These are phyloP conservation scores for Sphagnum contortum DNA, from an alignment of 225 moss, liverwort and hornwort species.

Conservation along the genomic window DNA sequence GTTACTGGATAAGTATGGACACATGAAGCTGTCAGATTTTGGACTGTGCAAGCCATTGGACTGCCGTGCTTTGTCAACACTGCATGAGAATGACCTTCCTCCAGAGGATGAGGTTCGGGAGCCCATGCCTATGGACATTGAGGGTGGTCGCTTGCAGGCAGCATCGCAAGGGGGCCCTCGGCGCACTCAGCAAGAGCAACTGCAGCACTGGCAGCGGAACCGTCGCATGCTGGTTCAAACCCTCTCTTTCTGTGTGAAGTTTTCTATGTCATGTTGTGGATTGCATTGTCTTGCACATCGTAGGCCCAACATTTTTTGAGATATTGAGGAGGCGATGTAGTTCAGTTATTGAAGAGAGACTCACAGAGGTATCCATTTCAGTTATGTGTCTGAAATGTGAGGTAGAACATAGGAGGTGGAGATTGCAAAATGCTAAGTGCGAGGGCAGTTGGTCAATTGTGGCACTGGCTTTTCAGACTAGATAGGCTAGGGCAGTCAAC, in stretches of 20 bases:
- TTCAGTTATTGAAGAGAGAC: too few relatives aligned
- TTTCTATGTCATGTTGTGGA: too few relatives aligned
- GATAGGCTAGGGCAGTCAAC: too few relatives aligned
- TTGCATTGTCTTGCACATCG: too few relatives aligned
- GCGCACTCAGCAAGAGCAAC: slow-evolving; percentile 89
- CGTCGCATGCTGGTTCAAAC: slow-evolving; percentile 76
- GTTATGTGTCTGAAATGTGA: too few relatives aligned
- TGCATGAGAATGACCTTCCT: slow-evolving; percentile 81
- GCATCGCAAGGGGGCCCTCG: slow-evolving; percentile 32
- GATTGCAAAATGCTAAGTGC: too few relatives aligned
- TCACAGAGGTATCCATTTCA: too few relatives aligned
- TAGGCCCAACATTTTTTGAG: too few relatives aligned
- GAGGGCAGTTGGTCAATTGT: too few relatives aligned
- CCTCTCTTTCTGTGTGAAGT: background rate
- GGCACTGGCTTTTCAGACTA: too few relatives aligned
- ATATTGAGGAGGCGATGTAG: too few relatives aligned
- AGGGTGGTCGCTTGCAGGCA: slow-evolving; percentile 44
- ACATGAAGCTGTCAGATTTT: slow-evolving; percentile 98
- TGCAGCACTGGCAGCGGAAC: slow-evolving; percentile 87
- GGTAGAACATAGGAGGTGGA: too few relatives aligned
- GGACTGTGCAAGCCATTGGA: slow-evolving; percentile 98
- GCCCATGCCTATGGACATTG: slow-evolving; percentile 47
- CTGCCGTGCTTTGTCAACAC: slow-evolving; percentile 74
- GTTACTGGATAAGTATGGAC: slow-evolving; percentile 86
- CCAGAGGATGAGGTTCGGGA: slow-evolving; percentile 74